phyloP scores from a whole-genome alignment of 495 filamentous ascomycete species.

The Lentithecium fluviatile region DNA sequence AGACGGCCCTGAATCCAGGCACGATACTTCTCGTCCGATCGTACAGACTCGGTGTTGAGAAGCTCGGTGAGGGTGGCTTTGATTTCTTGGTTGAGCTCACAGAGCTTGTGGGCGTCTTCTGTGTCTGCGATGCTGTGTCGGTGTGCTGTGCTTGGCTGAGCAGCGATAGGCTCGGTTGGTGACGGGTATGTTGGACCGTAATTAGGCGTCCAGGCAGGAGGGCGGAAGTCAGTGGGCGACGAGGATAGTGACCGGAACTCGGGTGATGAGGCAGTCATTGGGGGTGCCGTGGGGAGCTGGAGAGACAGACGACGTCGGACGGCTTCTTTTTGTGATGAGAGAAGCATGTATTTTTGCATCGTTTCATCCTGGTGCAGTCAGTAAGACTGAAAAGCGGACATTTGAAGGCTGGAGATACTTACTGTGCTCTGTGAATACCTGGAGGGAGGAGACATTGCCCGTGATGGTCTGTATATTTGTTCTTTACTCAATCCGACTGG shows the following conservation, averaged over 20 bases:
- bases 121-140: slow-evolving; percentile 1
- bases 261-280: slow-evolving; percentile 27
- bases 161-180: slow-evolving; percentile 13
- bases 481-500: slow-evolving; percentile 2
- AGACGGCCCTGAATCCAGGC: slow-evolving; percentile 62
- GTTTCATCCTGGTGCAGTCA: slow-evolving; percentile 14
- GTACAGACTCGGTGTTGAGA: slow-evolving; percentile 61
- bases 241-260: slow-evolving; percentile 29
- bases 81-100: slow-evolving; percentile 62
- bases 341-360: slow-evolving; percentile 32
- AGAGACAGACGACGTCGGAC: slow-evolving; percentile 37
- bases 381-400: not conserved
- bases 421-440: slow-evolving; percentile 1
- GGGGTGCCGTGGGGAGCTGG: slow-evolving; percentile 23
- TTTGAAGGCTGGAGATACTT: not conserved
- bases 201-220: slow-evolving; percentile 15
- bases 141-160: slow-evolving; percentile 19
- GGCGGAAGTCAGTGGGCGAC: slow-evolving; percentile 14
- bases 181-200: slow-evolving; percentile 13
- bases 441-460: not conserved
- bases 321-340: slow-evolving; percentile 36
- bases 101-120: slow-evolving; percentile 55
- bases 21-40: slow-evolving; percentile 55
- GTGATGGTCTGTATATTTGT: not conserved
- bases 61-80: slow-evolving; percentile 65